Evolutionary conservation across 2,329 filamentous ascomycete species (phyloP).

Genomic region (Penicillium polonicum): DNA sequence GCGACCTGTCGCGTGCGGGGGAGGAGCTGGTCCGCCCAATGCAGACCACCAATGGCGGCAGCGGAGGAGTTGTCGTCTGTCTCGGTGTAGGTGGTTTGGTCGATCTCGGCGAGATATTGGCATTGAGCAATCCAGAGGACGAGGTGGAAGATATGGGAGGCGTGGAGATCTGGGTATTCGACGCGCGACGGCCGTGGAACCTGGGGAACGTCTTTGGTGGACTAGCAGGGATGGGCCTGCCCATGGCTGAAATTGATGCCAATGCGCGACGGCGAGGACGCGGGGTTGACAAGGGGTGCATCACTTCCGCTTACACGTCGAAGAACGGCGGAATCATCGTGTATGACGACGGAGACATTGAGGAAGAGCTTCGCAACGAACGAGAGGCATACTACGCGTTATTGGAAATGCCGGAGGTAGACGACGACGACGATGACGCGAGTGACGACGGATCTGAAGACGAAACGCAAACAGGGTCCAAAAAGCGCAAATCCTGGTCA

Average conservation of each 20-base stretch:
- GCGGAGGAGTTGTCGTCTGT: conserved; percentile 85
- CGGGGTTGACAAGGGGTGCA: conserved; percentile 71
- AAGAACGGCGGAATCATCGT: conserved; percentile 87
- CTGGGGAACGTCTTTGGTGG: conserved; percentile 88
- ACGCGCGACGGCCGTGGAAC: conserved; percentile 92
- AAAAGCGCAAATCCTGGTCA: conserved; percentile 79
- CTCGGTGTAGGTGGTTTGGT: conserved; percentile 90
- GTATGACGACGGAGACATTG: conserved; percentile 94
- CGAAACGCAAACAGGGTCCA: conserved; percentile 46
- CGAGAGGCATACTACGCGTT: conserved; percentile 81
- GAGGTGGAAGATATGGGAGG: conserved; percentile 65
- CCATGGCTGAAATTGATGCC: conserved; percentile 47
- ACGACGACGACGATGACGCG: conserved; percentile 70
- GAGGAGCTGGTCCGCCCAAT: conserved; percentile 77
- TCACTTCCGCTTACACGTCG: conserved; percentile 69
- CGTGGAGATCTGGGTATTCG: conserved; percentile 94
- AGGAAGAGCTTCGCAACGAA: conserved; percentile 73
- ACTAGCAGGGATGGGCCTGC: conserved; percentile 54
- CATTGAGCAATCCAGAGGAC: conserved; percentile 70
- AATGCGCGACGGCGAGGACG: conserved; percentile 51
- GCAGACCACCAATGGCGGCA: conserved; percentile 80
- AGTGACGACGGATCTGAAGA: conserved; percentile 60
- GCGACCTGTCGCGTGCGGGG: conserved; percentile 77
- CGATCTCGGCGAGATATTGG: conserved; percentile 77
- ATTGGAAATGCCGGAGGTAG: conserved; percentile 85